Percentiles rank a stretch among this genome's conserved stretches.
phyloP scores from a whole-genome alignment of 306 rosid species.

The Gynostemma pentaphyllum region DNA sequence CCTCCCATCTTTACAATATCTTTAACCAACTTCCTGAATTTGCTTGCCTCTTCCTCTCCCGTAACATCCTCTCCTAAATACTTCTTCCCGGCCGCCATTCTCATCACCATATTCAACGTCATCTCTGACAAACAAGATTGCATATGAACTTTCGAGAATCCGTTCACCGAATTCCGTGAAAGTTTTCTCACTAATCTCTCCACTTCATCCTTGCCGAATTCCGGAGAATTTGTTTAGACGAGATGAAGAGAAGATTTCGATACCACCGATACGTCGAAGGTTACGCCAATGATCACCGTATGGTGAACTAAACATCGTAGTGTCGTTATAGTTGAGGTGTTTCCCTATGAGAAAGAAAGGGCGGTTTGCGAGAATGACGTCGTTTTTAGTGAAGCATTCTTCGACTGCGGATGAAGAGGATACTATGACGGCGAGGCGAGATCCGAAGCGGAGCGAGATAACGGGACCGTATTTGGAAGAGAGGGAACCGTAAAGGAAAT shows the following conservation, averaged over 20 bases:
- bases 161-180: not conserved
- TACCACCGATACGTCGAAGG: conserved; percentile 49
- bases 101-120: conserved; percentile 47
- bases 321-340: conserved; percentile 31
- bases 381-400: conserved; percentile 67
- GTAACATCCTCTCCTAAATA: conserved; percentile 28
- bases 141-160: conserved; percentile 26
- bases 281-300: conserved; percentile 83
- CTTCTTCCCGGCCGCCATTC: conserved; percentile 62
- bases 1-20: conserved; percentile 10
- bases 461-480: conserved; percentile 32
- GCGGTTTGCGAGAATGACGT: conserved; percentile 45
- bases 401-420: conserved; percentile 33
- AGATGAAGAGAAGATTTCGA: conserved; percentile 41
- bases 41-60: conserved; percentile 28
- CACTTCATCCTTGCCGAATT: conserved; percentile 35
- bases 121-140: conserved; percentile 25
- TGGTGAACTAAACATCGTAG: conserved; percentile 17
- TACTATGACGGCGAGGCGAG: conserved; percentile 25
- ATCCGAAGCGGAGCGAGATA: conserved; percentile 22
- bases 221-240: conserved; percentile 19
- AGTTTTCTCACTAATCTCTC: conserved; percentile 22
- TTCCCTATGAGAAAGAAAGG: conserved; percentile 15
- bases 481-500: not conserved
- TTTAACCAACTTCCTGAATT: conserved; percentile 23